These are phyloP conservation scores for Arctostaphylos glauca DNA, from an alignment of 148 eudicot species.

Conservation along the genomic window DNA sequence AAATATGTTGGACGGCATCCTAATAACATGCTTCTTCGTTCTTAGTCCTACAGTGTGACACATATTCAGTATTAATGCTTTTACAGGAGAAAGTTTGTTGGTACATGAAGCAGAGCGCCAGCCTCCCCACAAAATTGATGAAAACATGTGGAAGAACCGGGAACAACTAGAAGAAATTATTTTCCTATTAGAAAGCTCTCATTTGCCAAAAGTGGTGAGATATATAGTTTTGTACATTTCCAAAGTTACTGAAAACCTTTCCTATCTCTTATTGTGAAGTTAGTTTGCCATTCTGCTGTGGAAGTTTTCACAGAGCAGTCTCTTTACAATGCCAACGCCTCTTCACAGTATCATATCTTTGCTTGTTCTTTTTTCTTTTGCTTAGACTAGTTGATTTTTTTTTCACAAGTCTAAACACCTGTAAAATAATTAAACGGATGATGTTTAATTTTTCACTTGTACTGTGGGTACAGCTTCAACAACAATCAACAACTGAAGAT, in stretches of 20 bases:
- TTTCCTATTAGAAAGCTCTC: constrained; percentile 60
- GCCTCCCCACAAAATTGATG: constrained; percentile 92
- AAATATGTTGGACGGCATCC: neutral
- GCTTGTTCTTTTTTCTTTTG: constrained; percentile 1
- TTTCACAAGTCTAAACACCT: constrained; percentile 1
- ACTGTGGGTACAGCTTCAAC: constrained; percentile 53
- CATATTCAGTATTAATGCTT: constrained; percentile 8
- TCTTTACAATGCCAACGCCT: neutral
- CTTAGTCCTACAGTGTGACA: neutral
- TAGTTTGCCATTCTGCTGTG: neutral
- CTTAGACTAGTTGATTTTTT: neutral
- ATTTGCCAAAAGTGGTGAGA: constrained; percentile 72
- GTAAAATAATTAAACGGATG: neutral
- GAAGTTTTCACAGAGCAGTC: neutral
- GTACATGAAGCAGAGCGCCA: constrained; percentile 57
- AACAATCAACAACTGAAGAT: constrained; percentile 52
- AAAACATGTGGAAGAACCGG: constrained; percentile 97
- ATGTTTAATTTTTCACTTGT: constrained; percentile 17
- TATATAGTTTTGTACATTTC: constrained; percentile 1
- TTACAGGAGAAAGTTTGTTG: constrained; percentile 53
- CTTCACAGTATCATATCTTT: neutral
- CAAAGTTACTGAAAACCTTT: neutral
- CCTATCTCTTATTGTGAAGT: neutral
- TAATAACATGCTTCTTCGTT: no score
- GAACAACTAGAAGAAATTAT: constrained; percentile 89